phyloP scores from a whole-genome alignment of 2,329 filamentous ascomycete genomes.

The Arthrobotrys megalospora region DNA sequence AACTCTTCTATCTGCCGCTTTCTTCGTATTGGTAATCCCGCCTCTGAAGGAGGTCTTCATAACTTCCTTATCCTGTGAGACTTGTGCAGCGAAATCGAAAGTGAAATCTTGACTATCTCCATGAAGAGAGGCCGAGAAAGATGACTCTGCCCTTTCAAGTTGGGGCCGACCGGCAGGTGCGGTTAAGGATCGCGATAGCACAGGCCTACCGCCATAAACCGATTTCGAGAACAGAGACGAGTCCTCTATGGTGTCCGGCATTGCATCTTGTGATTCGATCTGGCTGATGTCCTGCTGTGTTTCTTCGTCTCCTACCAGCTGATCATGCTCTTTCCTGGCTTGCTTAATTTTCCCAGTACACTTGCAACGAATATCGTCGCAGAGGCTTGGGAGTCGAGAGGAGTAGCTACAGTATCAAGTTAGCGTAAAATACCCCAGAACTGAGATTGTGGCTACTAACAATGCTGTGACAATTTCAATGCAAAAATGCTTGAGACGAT shows the following conservation, averaged over 20 bases:
- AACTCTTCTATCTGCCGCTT: slow-evolving; percentile 47
- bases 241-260: slow-evolving; percentile 19
- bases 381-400: slow-evolving; percentile 80
- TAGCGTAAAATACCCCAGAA: background rate
- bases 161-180: slow-evolving; percentile 30
- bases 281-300: slow-evolving; percentile 5
- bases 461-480: slow-evolving; percentile 85
- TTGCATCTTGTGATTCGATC: slow-evolving; percentile 26
- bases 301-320: background rate
- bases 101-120: slow-evolving; percentile 33
- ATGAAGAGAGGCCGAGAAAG: slow-evolving; percentile 46
- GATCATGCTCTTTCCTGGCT: slow-evolving; percentile 66
- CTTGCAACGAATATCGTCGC: slow-evolving; percentile 68
- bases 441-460: slow-evolving; percentile 69
- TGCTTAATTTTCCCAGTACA: slow-evolving; percentile 65
- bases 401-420: slow-evolving; percentile 74
- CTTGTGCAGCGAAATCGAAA: slow-evolving; percentile 50
- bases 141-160: slow-evolving; percentile 46
- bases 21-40: slow-evolving; percentile 58
- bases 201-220: slow-evolving; percentile 18
- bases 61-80: slow-evolving; percentile 50
- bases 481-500: slow-evolving; percentile 82
- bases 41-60: slow-evolving; percentile 60
- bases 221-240: slow-evolving; percentile 34
- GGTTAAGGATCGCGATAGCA: slow-evolving; percentile 47